A percentile compares a stretch with the other conserved stretches of the same genome.
Conservation (phyloP, 495 filamentous ascomycete genomes). For the Cryomyces minteri region DNA sequence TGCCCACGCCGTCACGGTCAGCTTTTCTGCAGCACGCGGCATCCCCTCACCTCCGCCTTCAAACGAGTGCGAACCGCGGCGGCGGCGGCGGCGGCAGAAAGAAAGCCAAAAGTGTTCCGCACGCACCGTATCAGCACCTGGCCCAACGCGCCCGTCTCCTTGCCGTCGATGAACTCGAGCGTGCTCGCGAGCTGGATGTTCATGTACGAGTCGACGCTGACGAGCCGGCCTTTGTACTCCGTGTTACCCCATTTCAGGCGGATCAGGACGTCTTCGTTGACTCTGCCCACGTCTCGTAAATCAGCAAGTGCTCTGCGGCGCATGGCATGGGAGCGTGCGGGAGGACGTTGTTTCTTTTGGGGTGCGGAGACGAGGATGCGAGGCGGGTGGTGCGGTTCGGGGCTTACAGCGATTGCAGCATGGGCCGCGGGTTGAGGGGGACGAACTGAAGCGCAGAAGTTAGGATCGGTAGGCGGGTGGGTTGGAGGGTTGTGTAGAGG, state of each 20-base stretch:
- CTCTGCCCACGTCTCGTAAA: slow-evolving; percentile 25
- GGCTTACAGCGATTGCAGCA: slow-evolving; percentile 70
- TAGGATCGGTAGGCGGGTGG: neutral
- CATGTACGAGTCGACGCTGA: slow-evolving; percentile 96
- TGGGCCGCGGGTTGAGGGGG: slow-evolving; percentile 82
- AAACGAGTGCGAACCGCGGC: too few species aligned
- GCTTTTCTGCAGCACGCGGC: neutral
- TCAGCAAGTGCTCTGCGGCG: neutral
- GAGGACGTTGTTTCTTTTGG: neutral
- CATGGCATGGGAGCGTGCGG: neutral
- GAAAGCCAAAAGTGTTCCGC: neutral
- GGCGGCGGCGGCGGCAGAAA: neutral
- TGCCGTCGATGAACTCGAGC: slow-evolving; percentile 81
- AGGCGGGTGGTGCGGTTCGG: neutral
- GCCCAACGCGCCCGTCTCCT: slow-evolving; percentile 65
- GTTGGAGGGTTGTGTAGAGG: neutral
- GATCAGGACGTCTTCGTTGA: slow-evolving; percentile 78
- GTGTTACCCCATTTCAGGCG: slow-evolving; percentile 95
- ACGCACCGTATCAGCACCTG: slow-evolving; percentile 79
- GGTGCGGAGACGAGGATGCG: neutral
- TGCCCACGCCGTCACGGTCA: slow-evolving; percentile 19
- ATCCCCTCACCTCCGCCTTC: neutral
- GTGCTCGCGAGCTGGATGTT: slow-evolving; percentile 82
- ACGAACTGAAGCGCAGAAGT: slow-evolving; percentile 34
- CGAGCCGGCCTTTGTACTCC: slow-evolving; percentile 84